phyloP scores from a whole-genome alignment of 768 basidiomycete species.

The Lactarius hatsudake region DNA sequence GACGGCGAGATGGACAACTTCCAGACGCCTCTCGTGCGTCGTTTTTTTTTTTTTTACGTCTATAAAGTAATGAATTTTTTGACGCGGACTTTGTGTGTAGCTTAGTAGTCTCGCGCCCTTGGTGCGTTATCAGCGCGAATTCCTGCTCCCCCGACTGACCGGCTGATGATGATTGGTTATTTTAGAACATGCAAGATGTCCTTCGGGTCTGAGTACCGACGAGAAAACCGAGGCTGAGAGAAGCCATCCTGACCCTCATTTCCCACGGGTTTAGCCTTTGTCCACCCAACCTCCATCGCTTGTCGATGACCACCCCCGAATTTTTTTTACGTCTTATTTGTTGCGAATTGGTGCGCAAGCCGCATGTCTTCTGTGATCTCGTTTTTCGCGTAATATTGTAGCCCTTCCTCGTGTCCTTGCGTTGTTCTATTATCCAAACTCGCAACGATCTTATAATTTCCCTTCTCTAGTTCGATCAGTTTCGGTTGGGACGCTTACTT shows the following conservation, averaged over 20 bases:
- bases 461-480: no score
- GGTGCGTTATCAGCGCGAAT: slow-evolving; percentile 4
- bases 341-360: background rate
- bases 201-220: slow-evolving; percentile 5
- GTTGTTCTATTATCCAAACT: background rate
- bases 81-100: background rate
- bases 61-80: background rate
- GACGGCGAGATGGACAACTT: slow-evolving; percentile 26
- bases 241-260: background rate
- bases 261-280: no score
- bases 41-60: slow-evolving; percentile 10
- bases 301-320: background rate
- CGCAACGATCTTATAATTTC: background rate
- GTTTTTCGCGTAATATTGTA: background rate
- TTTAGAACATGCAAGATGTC: slow-evolving; percentile 19
- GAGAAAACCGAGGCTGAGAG: background rate
- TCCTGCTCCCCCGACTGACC: background rate
- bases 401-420: background rate
- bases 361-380: background rate
- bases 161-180: background rate
- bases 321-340: background rate
- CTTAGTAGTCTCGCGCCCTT: slow-evolving; percentile 25
- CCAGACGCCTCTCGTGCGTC: slow-evolving; percentile 25
- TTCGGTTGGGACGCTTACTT: no score
- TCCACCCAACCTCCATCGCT: background rate